These are phyloP conservation scores for Candida railenensis DNA, from an alignment of 805 yeast species.

Conservation along the genomic window DNA sequence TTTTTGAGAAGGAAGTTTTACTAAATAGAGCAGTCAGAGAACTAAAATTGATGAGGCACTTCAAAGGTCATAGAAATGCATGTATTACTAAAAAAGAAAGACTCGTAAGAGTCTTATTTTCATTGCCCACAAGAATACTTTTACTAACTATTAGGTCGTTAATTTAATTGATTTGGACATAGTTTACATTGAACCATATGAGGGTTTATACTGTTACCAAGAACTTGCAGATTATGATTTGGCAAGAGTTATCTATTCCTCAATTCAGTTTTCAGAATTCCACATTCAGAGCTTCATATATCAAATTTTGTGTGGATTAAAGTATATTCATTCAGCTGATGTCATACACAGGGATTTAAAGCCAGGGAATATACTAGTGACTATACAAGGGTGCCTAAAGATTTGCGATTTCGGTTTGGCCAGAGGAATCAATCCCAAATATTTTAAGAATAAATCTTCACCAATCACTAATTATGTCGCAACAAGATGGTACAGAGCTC, in stretches of 20 bases:
- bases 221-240: conserved; percentile 83
- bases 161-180: conserved; percentile 73
- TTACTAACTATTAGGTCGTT: conserved; percentile 46
- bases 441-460: conserved; percentile 29
- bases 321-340: conserved; percentile 88
- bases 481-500: conserved; percentile 94
- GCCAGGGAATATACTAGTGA: conserved; percentile 84
- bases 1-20: conserved; percentile 64
- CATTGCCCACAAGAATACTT: no score
- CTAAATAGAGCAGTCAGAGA: conserved; percentile 83
- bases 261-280: conserved; percentile 77
- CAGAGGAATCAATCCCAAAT: conserved; percentile 56
- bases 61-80: conserved; percentile 81
- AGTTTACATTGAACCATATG: conserved; percentile 63
- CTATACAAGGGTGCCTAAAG: conserved; percentile 70
- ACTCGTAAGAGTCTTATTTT: background rate
- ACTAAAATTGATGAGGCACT: conserved; percentile 73
- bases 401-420: conserved; percentile 95
- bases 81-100: conserved; percentile 10
- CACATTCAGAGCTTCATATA: conserved; percentile 76
- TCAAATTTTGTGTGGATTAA: conserved; percentile 82
- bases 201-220: conserved; percentile 87
- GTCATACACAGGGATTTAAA: conserved; percentile 91
- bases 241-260: conserved; percentile 74
- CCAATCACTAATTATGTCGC: conserved; percentile 85